These are phyloP conservation scores for Mortierella sp. DNA, from an alignment of 371 early-diverging fungal species.

Conservation along the genomic window DNA sequence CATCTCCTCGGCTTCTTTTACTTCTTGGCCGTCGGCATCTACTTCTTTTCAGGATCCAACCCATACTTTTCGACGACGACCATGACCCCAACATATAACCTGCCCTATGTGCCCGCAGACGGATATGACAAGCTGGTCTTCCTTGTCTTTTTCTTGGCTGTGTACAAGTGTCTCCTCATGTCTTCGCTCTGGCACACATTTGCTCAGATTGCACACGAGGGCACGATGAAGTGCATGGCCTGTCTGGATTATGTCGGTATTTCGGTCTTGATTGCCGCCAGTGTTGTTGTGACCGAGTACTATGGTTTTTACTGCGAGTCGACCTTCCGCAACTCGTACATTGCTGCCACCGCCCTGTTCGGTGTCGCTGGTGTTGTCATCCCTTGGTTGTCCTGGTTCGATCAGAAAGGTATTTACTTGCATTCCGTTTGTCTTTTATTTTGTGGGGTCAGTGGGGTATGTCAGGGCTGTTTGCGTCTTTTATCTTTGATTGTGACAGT, in stretches of 20 bases:
- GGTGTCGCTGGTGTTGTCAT: constrained; percentile 70
- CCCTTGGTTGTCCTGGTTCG: constrained; percentile 64
- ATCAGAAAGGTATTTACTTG: constrained; percentile 44
- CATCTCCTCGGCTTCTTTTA: constrained; percentile 77
- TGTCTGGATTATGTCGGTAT: constrained; percentile 82
- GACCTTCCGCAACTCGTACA: constrained; percentile 60
- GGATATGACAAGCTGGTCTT: constrained; percentile 68
- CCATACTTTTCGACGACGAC: constrained; percentile 50
- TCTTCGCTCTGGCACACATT: constrained; percentile 80
- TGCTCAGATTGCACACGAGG: constrained; percentile 62
- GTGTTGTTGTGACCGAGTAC: constrained; percentile 71
- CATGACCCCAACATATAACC: constrained; percentile 26
- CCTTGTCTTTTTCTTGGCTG: constrained; percentile 72
- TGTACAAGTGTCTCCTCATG: constrained; percentile 75
- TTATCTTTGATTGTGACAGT: background rate
- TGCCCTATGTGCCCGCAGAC: constrained; percentile 54
- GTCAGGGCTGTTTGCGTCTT: background rate
- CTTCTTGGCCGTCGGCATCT: constrained; percentile 67
- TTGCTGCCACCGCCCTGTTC: constrained; percentile 67
- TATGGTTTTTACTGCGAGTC: constrained; percentile 77
- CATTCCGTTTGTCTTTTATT: background rate
- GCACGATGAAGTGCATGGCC: constrained; percentile 72
- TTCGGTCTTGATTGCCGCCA: constrained; percentile 75
- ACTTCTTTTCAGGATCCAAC: constrained; percentile 61
- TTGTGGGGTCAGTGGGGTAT: background rate